Percentiles rank a stretch among this genome's conserved stretches.
These are phyloP conservation scores for Dillenia turbinata DNA, from an alignment of 164 flowering plant genomes.

Conservation along the genomic window DNA sequence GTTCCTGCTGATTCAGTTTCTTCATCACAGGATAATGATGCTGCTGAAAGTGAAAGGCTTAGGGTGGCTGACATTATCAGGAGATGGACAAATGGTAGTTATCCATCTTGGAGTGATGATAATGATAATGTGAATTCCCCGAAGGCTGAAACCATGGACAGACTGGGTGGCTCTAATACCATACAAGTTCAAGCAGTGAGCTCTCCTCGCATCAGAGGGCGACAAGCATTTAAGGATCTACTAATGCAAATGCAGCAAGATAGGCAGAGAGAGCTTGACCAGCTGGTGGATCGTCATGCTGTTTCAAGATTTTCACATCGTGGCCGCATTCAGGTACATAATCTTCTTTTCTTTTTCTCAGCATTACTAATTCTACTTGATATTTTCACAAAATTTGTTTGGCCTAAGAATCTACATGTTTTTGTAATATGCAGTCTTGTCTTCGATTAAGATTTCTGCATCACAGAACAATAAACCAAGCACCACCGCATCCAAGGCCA, in stretches of 20 bases:
- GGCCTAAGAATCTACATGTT: background rate
- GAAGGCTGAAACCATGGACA: too few relatives aligned
- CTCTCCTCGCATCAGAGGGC: slow-evolving; percentile 53
- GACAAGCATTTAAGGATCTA: slow-evolving; percentile 55
- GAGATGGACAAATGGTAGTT: slow-evolving; percentile 19
- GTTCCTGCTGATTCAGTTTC: slow-evolving; percentile 12
- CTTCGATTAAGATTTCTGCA: slow-evolving; percentile 53
- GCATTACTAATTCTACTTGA: background rate
- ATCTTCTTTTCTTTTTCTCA: background rate
- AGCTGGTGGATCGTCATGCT: slow-evolving; percentile 36
- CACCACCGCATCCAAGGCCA: slow-evolving; percentile 16
- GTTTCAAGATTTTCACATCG: slow-evolving; percentile 70
- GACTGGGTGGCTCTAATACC: too few relatives aligned
- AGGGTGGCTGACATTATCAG: slow-evolving; percentile 63
- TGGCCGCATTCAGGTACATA: slow-evolving; percentile 72
- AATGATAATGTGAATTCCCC: slow-evolving; percentile 9
- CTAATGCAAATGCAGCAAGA: slow-evolving; percentile 54
- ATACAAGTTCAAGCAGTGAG: too few relatives aligned
- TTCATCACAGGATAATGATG: slow-evolving; percentile 17
- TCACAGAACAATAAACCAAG: slow-evolving; percentile 30
- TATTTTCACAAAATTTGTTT: background rate
- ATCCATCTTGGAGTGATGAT: slow-evolving; percentile 22
- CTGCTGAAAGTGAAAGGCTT: slow-evolving; percentile 41
- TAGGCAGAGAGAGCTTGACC: slow-evolving; percentile 49
- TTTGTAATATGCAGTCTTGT: slow-evolving; percentile 39